These are phyloP conservation scores for Neonectria neomacrospora DNA, from an alignment of 2,329 filamentous ascomycete species.

Conservation along the genomic window DNA sequence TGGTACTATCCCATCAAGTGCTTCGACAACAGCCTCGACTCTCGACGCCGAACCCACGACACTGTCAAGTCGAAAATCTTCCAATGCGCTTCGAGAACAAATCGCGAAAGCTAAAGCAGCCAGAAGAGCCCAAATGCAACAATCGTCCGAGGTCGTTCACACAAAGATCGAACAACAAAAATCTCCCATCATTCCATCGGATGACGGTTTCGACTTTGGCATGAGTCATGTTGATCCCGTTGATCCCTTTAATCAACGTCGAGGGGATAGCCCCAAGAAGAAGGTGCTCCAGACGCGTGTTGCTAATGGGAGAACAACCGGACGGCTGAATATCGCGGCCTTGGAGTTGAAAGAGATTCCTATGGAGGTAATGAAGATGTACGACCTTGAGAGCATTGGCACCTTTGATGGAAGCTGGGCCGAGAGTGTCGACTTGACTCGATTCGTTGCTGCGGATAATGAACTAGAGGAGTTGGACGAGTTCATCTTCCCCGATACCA, in stretches of 20 bases:
- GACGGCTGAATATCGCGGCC: constrained; percentile 88
- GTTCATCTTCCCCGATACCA: constrained; percentile 79
- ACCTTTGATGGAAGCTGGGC: constrained; percentile 80
- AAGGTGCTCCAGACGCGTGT: constrained; percentile 80
- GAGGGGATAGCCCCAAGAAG: constrained; percentile 67
- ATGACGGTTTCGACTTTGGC: constrained; percentile 61
- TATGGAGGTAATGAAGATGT: constrained; percentile 88
- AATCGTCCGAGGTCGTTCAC: constrained; percentile 41
- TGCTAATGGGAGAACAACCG: constrained; percentile 77
- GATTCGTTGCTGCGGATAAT: constrained; percentile 90
- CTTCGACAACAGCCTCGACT: constrained; percentile 32
- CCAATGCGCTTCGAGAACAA: constrained; percentile 83
- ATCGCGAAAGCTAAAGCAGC: constrained; percentile 94
- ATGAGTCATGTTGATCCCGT: constrained; percentile 62
- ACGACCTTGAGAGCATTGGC: constrained; percentile 77
- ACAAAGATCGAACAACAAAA: constrained; percentile 23
- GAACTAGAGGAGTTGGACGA: constrained; percentile 81
- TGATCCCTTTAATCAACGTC: constrained; percentile 77
- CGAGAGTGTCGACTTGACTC: constrained; percentile 87
- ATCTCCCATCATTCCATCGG: constrained; percentile 58
- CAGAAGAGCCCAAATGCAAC: constrained; percentile 64
- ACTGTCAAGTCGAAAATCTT: constrained; percentile 70
- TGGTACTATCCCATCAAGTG: constrained; percentile 44
- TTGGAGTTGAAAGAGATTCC: constrained; percentile 85
- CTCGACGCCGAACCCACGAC: constrained; percentile 31